Conservation (phyloP, 805 yeast species). For the Priceomyces medius region DNA sequence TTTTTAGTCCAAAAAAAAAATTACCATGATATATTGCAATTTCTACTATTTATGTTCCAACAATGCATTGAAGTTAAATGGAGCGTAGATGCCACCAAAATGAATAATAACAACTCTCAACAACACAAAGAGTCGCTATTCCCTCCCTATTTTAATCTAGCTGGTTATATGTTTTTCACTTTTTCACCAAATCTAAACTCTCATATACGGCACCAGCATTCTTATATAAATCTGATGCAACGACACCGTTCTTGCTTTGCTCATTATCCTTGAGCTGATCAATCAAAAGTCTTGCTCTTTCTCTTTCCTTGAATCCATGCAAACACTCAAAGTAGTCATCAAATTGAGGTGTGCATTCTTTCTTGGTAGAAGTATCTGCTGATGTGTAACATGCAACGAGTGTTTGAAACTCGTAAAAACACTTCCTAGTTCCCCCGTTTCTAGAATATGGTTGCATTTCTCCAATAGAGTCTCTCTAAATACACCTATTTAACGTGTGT, state of each 20-base stretch:
- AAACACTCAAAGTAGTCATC: constrained; percentile 49
- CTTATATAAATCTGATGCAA: constrained; percentile 44
- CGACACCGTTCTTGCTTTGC: constrained; percentile 37
- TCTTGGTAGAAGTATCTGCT: constrained; percentile 41
- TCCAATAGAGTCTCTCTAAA: not conserved
- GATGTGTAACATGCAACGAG: constrained; percentile 45
- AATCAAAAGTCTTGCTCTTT: constrained; percentile 43
- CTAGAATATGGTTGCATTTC: constrained; percentile 48
- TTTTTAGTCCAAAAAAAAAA: no score
- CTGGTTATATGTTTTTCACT: constrained; percentile 5
- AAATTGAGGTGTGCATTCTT: constrained; percentile 43
- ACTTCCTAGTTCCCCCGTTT: constrained; percentile 48
- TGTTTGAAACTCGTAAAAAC: constrained; percentile 48
- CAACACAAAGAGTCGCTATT: not conserved
- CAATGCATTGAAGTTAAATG: not conserved
- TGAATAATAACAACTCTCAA: not conserved
- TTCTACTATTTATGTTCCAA: not conserved
- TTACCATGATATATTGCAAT: not conserved
- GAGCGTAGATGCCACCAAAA: not conserved
- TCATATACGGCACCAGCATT: constrained; percentile 41
- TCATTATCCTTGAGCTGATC: constrained; percentile 47
- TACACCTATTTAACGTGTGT: not conserved
- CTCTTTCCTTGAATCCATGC: constrained; percentile 48
- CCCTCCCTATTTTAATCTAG: no score
- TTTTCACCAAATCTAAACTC: constrained; percentile 39